A percentile compares a stretch with the other conserved stretches of the same genome.
Evolutionary conservation across 106 monocot genomes (phyloP).

Genomic region (Acanthochlamys bracteata): DNA sequence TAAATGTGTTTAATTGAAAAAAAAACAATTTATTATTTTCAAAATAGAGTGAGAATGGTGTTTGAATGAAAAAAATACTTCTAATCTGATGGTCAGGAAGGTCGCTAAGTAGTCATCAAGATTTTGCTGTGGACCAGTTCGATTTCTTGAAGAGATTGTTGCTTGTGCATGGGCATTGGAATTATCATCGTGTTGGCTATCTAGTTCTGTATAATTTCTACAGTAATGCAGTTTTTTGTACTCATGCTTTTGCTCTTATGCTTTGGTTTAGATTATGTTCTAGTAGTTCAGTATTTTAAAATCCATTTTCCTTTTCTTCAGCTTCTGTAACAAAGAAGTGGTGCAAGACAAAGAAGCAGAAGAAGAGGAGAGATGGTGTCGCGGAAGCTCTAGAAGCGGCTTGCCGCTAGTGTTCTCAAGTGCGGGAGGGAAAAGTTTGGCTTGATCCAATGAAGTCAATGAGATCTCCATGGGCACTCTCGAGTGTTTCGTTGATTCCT

Average conservation of each 20-base stretch:
- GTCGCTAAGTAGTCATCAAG: constrained; percentile 65
- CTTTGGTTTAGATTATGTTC: no score
- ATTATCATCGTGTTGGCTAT: constrained; percentile 66
- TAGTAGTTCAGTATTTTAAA: no score
- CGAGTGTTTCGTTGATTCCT: constrained; percentile 10
- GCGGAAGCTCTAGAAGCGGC: constrained; percentile 72
- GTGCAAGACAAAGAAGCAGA: no score
- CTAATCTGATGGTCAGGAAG: constrained; percentile 72
- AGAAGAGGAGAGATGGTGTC: constrained; percentile 39
- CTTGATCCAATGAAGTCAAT: constrained; percentile 62
- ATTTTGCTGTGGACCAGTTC: constrained; percentile 77
- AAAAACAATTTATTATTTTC: no score
- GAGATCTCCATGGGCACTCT: constrained; percentile 80
- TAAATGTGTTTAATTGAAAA: no score
- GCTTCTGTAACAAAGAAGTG: no score
- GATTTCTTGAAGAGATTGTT: constrained; percentile 66
- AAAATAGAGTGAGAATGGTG: constrained; percentile 83
- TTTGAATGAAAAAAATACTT: constrained; percentile 81
- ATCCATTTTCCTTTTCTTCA: no score
- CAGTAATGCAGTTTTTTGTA: constrained; percentile 40
- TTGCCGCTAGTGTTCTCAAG: constrained; percentile 61
- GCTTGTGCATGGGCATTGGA: constrained; percentile 80
- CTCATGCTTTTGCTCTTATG: constrained; percentile 39
- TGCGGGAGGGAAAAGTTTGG: constrained; percentile 75
- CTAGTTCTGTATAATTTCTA: constrained; percentile 77